Evolutionary conservation across 768 basidiomycete genomes (phyloP), one percentile per base, ranked within the genome.

Genomic region (Phylloporus sp.): DNA sequence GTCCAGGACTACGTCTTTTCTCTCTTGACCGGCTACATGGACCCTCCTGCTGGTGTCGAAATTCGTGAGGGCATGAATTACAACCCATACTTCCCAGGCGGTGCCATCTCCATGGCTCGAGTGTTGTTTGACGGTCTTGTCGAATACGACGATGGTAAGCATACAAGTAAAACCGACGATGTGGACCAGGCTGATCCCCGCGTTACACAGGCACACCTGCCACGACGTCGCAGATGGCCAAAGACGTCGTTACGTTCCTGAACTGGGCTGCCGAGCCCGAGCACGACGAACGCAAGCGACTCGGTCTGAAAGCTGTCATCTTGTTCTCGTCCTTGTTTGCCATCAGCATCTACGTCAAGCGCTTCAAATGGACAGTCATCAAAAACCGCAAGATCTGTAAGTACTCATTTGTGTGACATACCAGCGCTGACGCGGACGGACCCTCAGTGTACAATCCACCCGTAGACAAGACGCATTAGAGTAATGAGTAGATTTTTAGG

Each of bases 61-160:
- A 77, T 95, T 55, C 90, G 90, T 68, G 95, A 97, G 42, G 95
- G 91, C 56, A 88, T 97, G 90, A 96, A 94, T 80, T 98, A 96
- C 79, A 92, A 91, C 73, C 92, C 93, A 17, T 98, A 86, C 76
- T 99, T 99, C 87, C 95, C 95, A 33, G 93, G 96, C 44, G 95
- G 94, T 61, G 93, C 93, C 55, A 97, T 98, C 50, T 88, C 90
- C 64, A 99, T 99, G 96, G 93, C 91, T 42, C 90, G 95, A 63
- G 82, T 97, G 28, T 73, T 98, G 55, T 98, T 89, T 64, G 96
- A 98, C 60, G 94, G 91, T 31, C 69, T 98, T 36, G 95, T 98
- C 46, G 96, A 99, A 69, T 99, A 89, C 66, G 88, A 90, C 0
- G 96, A 99, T 64, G 92, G 91, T 86, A 52, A 57, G 80, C 59